phyloP scores from a whole-genome alignment of 306 rosid genomes.

The Benincasa hispida region DNA sequence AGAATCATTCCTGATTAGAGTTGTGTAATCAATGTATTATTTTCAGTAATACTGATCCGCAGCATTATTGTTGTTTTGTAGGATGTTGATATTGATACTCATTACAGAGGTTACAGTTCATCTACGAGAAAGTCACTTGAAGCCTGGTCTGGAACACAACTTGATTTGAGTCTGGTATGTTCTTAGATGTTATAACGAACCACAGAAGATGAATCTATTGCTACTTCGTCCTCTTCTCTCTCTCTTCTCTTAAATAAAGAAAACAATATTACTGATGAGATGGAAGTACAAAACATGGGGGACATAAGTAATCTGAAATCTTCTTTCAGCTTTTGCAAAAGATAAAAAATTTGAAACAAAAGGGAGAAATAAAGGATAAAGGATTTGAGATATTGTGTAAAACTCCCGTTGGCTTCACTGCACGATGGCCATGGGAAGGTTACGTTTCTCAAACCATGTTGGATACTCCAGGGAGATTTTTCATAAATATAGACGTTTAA shows the following conservation, averaged over 20 bases:
- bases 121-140: conserved; percentile 81
- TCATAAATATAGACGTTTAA: background rate
- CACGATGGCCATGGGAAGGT: background rate
- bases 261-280: background rate
- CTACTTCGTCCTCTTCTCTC: background rate
- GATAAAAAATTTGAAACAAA: background rate
- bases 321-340: background rate
- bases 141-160: conserved; percentile 77
- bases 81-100: conserved; percentile 63
- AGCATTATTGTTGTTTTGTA: conserved; percentile 22
- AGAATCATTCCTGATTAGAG: background rate
- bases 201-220: background rate
- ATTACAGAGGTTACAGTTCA: conserved; percentile 43
- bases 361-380: background rate
- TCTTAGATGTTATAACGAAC: background rate
- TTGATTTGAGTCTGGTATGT: conserved; percentile 90
- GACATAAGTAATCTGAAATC: background rate
- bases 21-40: background rate
- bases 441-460: background rate
- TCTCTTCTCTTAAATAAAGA: background rate
- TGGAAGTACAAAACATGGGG: background rate
- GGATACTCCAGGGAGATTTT: background rate
- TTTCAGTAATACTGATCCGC: background rate
- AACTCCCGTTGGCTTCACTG: background rate
- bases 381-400: background rate